Evolutionary conservation across 2,329 filamentous ascomycete genomes (phyloP).

Genomic region (Knufia fluminis): DNA sequence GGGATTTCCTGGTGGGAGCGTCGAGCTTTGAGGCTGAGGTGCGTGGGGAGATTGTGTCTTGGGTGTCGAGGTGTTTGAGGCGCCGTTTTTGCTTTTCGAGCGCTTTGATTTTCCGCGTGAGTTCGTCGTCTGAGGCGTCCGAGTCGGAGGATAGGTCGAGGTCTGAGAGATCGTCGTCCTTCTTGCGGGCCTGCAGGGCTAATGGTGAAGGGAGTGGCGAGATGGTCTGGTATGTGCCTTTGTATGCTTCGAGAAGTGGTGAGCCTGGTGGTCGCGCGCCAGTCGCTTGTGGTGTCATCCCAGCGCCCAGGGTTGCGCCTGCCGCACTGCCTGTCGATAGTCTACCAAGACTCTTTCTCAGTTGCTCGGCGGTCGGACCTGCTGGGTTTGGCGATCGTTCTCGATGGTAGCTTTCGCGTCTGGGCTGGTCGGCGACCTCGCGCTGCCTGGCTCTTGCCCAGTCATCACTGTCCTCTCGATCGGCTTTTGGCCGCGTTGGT

Average conservation of each 20-base stretch:
- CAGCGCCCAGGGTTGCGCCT: slow-evolving; percentile 29
- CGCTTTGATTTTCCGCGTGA: slow-evolving; percentile 26
- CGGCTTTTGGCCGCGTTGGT: slow-evolving; percentile 13
- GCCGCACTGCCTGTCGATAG: slow-evolving; percentile 23
- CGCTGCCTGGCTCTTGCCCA: slow-evolving; percentile 18
- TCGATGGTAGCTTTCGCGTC: slow-evolving; percentile 13
- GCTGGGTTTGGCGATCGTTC: slow-evolving; percentile 20
- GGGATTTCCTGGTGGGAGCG: background rate
- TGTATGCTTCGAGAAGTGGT: slow-evolving; percentile 83
- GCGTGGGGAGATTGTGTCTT: slow-evolving; percentile 13
- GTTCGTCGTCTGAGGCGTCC: slow-evolving; percentile 36
- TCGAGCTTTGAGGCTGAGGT: background rate
- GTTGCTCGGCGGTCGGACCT: slow-evolving; percentile 15
- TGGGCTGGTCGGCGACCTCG: slow-evolving; percentile 29
- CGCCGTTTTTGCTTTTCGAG: slow-evolving; percentile 26
- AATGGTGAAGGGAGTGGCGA: slow-evolving; percentile 86
- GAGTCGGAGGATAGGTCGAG: slow-evolving; percentile 24
- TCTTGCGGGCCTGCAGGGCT: slow-evolving; percentile 48
- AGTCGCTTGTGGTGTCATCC: slow-evolving; percentile 25
- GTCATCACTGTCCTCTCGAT: slow-evolving; percentile 14
- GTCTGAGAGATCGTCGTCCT: slow-evolving; percentile 46
- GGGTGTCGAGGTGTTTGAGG: background rate
- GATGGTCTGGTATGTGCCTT: slow-evolving; percentile 85
- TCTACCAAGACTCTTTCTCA: slow-evolving; percentile 21
- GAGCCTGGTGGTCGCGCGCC: slow-evolving; percentile 57